Conservation (phyloP, 2,329 filamentous ascomycete genomes). For the Trichophyton mentagrophytes region DNA sequence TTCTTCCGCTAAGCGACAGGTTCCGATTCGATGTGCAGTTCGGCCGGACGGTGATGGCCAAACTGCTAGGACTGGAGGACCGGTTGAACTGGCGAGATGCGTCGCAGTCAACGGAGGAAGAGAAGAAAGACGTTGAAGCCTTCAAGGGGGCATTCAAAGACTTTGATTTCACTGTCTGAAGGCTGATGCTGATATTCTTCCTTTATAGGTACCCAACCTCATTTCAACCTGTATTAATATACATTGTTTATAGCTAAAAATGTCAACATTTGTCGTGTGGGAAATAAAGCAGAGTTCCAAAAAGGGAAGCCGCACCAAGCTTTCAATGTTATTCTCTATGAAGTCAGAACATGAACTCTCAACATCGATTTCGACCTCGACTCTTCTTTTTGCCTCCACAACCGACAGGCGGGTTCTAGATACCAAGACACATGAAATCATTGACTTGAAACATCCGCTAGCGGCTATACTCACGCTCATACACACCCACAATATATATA, state of each 20-base stretch:
- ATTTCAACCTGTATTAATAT: background rate
- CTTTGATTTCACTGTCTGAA: constrained; percentile 65
- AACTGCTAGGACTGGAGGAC: constrained; percentile 66
- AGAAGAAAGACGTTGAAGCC: constrained; percentile 60
- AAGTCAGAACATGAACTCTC: background rate
- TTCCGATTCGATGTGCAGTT: constrained; percentile 85
- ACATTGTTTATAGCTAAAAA: background rate
- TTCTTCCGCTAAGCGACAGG: constrained; percentile 59
- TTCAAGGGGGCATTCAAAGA: constrained; percentile 73
- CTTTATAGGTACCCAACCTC: background rate
- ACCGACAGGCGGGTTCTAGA: background rate
- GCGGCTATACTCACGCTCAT: background rate
- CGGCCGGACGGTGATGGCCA: constrained; percentile 73
- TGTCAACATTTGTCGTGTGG: background rate
- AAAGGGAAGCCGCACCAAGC: background rate
- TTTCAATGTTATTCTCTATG: background rate
- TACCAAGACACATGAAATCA: background rate
- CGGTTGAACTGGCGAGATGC: constrained; percentile 79
- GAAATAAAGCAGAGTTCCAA: background rate
- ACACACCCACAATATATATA: background rate
- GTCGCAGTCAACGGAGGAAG: constrained; percentile 62
- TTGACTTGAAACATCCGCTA: background rate
- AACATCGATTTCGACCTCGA: background rate
- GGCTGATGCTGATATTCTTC: constrained; percentile 5
- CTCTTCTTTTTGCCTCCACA: background rate